Conservation (phyloP, 371 early-diverging fungal genomes). For the Mucor racemosus region DNA sequence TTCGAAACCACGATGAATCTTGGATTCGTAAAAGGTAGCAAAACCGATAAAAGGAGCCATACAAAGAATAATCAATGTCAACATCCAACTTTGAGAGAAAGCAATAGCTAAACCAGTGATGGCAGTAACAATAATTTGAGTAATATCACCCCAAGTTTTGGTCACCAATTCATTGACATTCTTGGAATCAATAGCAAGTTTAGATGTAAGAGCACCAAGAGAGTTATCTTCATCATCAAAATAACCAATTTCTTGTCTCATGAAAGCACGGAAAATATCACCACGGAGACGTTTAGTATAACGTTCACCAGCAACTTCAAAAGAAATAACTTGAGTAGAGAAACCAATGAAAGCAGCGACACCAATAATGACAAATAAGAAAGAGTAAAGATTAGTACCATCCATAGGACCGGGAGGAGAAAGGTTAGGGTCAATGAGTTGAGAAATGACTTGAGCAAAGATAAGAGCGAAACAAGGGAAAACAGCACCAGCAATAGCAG, state of each 20-base stretch:
- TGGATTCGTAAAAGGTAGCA: conserved; percentile 51
- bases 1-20: conserved; percentile 59
- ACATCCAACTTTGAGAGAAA: conserved; percentile 58
- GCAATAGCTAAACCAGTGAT: conserved; percentile 52
- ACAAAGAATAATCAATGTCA: conserved; percentile 63
- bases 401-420: conserved; percentile 41
- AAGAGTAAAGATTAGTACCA: conserved; percentile 74
- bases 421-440: conserved; percentile 25
- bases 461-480: conserved; percentile 59
- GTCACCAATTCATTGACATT: conserved; percentile 72
- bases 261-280: conserved; percentile 61
- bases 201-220: conserved; percentile 83
- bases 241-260: conserved; percentile 85
- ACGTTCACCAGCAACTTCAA: conserved; percentile 60
- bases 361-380: conserved; percentile 76
- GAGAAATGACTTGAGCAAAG: conserved; percentile 47
- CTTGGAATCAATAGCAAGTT: conserved; percentile 84
- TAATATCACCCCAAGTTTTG: conserved; percentile 65
- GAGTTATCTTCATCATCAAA: conserved; percentile 86
- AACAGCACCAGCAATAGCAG: conserved; percentile 61
- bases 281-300: conserved; percentile 67
- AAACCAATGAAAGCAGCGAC: conserved; percentile 55
- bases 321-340: conserved; percentile 40
- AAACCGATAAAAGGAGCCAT: conserved; percentile 57
- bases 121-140: conserved; percentile 59